Evolutionary conservation across 768 basidiomycete genomes (phyloP).

Genomic region (Albatrellus ellisii): DNA sequence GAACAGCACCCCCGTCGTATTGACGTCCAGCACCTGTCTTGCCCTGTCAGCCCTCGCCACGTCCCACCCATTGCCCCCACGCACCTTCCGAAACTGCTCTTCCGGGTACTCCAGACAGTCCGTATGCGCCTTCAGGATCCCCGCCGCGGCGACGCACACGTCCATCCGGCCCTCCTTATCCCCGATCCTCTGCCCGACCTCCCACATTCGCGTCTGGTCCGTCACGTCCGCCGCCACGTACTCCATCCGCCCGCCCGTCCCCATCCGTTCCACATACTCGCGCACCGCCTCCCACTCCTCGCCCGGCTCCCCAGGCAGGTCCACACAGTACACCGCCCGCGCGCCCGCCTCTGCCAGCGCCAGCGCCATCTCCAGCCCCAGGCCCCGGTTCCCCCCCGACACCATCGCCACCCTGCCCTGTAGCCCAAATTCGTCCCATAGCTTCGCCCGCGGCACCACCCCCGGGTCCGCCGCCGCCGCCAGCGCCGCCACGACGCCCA

Average conservation of each 20-base stretch:
- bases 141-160: conserved; percentile 67
- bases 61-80: conserved; percentile 4
- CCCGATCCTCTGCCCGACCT: conserved; percentile 41
- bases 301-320: conserved; percentile 41
- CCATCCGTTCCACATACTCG: conserved; percentile 32
- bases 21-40: conserved; percentile 47
- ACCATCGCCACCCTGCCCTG: conserved; percentile 37
- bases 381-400: conserved; percentile 31
- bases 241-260: conserved; percentile 28
- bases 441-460: conserved; percentile 27
- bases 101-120: conserved; percentile 57
- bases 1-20: conserved; percentile 31
- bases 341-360: conserved; percentile 64
- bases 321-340: conserved; percentile 54
- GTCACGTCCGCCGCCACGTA: conserved; percentile 56
- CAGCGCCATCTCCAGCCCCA: conserved; percentile 78
- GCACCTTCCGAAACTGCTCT: conserved; percentile 49
- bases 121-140: conserved; percentile 44
- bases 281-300: conserved; percentile 42
- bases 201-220: conserved; percentile 49
- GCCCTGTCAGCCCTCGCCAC: neutral
- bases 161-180: conserved; percentile 61
- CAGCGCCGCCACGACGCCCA: conserved; percentile 51
- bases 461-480: conserved; percentile 25
- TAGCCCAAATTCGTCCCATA: conserved; percentile 47